Evolutionary conservation across 2,329 filamentous ascomycete species (phyloP).

Genomic region (Metarhizium brunneum): DNA sequence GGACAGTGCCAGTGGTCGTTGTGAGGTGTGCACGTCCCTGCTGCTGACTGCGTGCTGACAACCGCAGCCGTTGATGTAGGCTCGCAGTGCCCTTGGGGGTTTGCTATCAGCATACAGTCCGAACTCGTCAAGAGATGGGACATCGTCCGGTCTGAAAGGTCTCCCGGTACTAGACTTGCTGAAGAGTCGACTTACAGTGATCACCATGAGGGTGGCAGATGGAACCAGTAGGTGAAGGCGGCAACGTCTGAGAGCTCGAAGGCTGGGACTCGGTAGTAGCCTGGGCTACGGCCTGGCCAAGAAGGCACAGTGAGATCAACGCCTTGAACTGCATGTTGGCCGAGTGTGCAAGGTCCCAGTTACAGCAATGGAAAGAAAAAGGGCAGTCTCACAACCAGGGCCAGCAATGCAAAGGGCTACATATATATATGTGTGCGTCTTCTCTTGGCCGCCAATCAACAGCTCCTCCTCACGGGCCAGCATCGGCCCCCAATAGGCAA

Average conservation of each 20-base stretch:
- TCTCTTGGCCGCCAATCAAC: background rate
- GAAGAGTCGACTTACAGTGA: constrained; percentile 6
- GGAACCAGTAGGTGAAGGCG: constrained; percentile 11
- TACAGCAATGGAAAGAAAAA: background rate
- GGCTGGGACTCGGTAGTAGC: background rate
- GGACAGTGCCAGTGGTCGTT: constrained; percentile 11
- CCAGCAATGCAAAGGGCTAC: background rate
- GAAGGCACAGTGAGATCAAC: constrained; percentile 7
- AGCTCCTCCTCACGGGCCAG: background rate
- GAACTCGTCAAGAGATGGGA: background rate
- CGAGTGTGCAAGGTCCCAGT: background rate
- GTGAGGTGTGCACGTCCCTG: constrained; percentile 8
- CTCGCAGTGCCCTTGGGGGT: constrained; percentile 10
- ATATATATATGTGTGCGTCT: background rate
- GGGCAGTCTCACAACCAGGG: background rate
- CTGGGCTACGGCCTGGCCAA: constrained; percentile 8
- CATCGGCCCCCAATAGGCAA: background rate
- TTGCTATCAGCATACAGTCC: background rate
- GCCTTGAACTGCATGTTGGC: constrained; percentile 8
- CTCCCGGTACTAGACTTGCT: too few species aligned
- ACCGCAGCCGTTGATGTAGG: constrained; percentile 1
- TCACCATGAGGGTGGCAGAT: constrained; percentile 10
- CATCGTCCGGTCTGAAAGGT: background rate
- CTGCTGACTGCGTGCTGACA: constrained; percentile 5
- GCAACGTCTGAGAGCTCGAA: constrained; percentile 4